A percentile compares a stretch with the other conserved stretches of the same genome.
Evolutionary conservation across 2,329 filamentous ascomycete genomes (phyloP).

Genomic region (Escovopsis sp.): DNA sequence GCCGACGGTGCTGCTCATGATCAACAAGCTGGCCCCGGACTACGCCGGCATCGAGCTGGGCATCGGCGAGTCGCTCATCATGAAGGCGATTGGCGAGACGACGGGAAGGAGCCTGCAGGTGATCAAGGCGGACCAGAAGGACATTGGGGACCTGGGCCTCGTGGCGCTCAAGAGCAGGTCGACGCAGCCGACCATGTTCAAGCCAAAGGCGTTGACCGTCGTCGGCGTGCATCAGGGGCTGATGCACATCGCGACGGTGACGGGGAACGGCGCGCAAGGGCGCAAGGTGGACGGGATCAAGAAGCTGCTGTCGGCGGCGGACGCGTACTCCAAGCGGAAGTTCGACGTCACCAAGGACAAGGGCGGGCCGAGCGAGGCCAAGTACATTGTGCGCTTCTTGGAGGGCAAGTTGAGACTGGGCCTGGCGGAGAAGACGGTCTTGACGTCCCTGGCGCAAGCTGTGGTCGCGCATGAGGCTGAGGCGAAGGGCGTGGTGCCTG

Average conservation of each 20-base stretch:
- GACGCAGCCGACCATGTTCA: slow-evolving; percentile 97
- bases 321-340: slow-evolving; percentile 57
- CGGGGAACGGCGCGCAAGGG: slow-evolving; percentile 75
- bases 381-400: slow-evolving; percentile 81
- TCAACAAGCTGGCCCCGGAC: slow-evolving; percentile 93
- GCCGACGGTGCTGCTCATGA: slow-evolving; percentile 84
- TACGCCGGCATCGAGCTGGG: slow-evolving; percentile 93
- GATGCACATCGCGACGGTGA: slow-evolving; percentile 73
- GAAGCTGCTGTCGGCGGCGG: slow-evolving; percentile 83
- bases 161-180: slow-evolving; percentile 91
- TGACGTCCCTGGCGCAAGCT: slow-evolving; percentile 81
- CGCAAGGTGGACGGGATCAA: slow-evolving; percentile 92
- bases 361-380: slow-evolving; percentile 85
- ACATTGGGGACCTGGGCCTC: slow-evolving; percentile 87
- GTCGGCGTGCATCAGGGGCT: slow-evolving; percentile 75
- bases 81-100: slow-evolving; percentile 94
- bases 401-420: slow-evolving; percentile 90
- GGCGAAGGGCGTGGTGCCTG: slow-evolving; percentile 53
- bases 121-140: slow-evolving; percentile 90
- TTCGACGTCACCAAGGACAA: slow-evolving; percentile 87
- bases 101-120: slow-evolving; percentile 77
- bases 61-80: slow-evolving; percentile 96
- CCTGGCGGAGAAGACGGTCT: slow-evolving; percentile 79
- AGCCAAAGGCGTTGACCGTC: slow-evolving; percentile 80
- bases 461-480: slow-evolving; percentile 70